Evolutionary conservation across 2,329 filamentous ascomycete species (phyloP).

Genomic region (Ascocoryne sarcoides): DNA sequence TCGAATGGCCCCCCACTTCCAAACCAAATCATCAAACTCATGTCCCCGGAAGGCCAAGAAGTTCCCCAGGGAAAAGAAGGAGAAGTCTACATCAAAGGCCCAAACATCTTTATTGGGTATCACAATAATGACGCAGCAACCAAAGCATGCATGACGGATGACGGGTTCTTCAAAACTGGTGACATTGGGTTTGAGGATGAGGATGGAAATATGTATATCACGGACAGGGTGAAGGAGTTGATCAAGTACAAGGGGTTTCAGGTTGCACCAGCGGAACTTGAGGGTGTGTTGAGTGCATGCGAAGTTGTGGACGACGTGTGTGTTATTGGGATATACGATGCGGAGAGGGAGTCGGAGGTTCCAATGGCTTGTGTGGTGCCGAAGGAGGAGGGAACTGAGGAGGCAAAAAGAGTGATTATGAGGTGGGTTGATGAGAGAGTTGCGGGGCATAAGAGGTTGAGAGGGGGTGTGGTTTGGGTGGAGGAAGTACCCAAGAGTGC

Average conservation of each 20-base stretch:
- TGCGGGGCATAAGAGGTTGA: constrained; percentile 57
- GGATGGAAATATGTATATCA: constrained; percentile 77
- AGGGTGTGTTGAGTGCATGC: constrained; percentile 37
- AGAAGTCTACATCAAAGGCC: constrained; percentile 61
- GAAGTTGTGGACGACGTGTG: constrained; percentile 46
- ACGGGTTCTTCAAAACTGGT: constrained; percentile 74
- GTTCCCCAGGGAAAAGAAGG: constrained; percentile 46
- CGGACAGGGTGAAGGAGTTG: constrained; percentile 66
- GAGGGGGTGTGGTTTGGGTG: constrained; percentile 58
- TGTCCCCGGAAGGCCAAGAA: constrained; percentile 40
- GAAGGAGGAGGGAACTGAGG: constrained; percentile 25
- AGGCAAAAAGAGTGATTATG: constrained; percentile 38
- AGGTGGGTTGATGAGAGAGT: constrained; percentile 50
- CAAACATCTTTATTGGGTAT: constrained; percentile 51
- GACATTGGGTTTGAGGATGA: constrained; percentile 72
- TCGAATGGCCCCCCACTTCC: constrained; percentile 37
- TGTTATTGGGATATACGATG: constrained; percentile 54
- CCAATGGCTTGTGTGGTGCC: constrained; percentile 56
- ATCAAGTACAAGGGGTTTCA: constrained; percentile 59
- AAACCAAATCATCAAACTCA: constrained; percentile 72
- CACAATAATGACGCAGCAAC: constrained; percentile 58
- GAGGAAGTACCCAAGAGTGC: constrained; percentile 62
- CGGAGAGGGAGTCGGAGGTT: constrained; percentile 55
- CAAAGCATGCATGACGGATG: constrained; percentile 56
- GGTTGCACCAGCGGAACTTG: constrained; percentile 58